Evolutionary conservation across 495 filamentous ascomycete species (phyloP).

Genomic region (Tuber borchii): DNA sequence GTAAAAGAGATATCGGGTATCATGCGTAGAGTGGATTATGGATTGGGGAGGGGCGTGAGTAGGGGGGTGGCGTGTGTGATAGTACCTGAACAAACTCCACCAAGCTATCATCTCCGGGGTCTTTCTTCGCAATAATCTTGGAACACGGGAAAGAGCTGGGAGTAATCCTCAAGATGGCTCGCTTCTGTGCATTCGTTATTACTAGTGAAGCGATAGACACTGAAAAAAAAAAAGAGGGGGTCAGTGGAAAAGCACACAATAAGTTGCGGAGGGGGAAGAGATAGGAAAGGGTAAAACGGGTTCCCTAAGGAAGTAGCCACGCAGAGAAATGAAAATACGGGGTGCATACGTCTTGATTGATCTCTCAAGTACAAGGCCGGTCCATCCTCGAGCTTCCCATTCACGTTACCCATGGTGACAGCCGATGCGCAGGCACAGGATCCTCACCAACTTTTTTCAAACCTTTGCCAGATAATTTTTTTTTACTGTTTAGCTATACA

Average conservation of each 20-base stretch:
- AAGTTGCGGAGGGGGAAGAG: constrained; percentile 21
- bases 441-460: constrained; percentile 13
- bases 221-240: constrained; percentile 43
- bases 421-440: constrained; percentile 19
- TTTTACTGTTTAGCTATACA: neutral
- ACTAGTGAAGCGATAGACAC: constrained; percentile 77
- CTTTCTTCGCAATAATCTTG: constrained; percentile 67
- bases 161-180: constrained; percentile 65
- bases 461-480: neutral
- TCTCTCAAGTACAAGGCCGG: constrained; percentile 77
- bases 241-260: constrained; percentile 3
- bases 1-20: constrained; percentile 7
- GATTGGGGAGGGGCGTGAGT: neutral
- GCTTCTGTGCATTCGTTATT: constrained; percentile 68
- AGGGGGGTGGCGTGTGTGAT: constrained; percentile 17
- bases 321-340: constrained; percentile 20
- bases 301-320: constrained; percentile 11
- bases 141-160: constrained; percentile 87
- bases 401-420: constrained; percentile 77
- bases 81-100: constrained; percentile 89
- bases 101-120: constrained; percentile 63
- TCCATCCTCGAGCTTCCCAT: constrained; percentile 83
- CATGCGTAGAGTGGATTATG: constrained; percentile 5
- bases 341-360: constrained; percentile 66
- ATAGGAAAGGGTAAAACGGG: constrained; percentile 39